Base-by-base conservation (phyloP, 371 early-diverging fungal genomes). In the Phascolomyces articulosus region DNA sequence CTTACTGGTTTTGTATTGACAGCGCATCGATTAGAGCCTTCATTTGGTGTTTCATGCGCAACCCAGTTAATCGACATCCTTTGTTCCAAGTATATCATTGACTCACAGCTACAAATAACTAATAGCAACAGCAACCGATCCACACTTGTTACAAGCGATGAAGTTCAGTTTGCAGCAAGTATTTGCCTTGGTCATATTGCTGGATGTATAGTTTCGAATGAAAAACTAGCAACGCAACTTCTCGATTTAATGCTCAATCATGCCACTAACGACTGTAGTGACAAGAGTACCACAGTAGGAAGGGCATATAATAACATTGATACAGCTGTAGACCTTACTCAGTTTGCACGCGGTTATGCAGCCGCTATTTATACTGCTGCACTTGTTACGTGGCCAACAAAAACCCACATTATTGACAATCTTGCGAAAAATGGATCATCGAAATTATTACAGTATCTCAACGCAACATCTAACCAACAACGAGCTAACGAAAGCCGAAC, bases 81-180 rank as follows among this genome's bases (percentile, higher is more conserved):
- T n/a, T 67, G 62, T 59, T 64, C 61, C 4, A 69, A 70, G 41
- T 77, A 77, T 58, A 60, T 76, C n/a, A 28, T n/a, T n/a, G n/a
- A 40, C 0, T n/a, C 64, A 0, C 44, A 55, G 4, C 60, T 67
- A 15, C 62, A 68, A 18, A n/a, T n/a, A n/a, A n/a, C n/a, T n/a
- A n/a, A n/a, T n/a, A 24, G 44, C 23, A 40, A 29, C 18, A 57
- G 44, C 31, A 40, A 28, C 27, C 44, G 18, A 15, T 74, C 77
- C 15, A 64, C 75, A 1, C 67, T 70, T 24, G 40, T 77, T 47
- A 77, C 72, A 58, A 85, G 85, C 56, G 87, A 87, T 40, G 87
- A 87, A 60, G 84, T 87, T 11, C 87, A 85, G 40, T 87, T 84
- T 69, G 86, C 84, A 2, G 84, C 81, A 3, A 62, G 77, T 4